Conservation (phyloP, 176 grass and related monocot genomes). For the Alopecurus myosuroides region DNA sequence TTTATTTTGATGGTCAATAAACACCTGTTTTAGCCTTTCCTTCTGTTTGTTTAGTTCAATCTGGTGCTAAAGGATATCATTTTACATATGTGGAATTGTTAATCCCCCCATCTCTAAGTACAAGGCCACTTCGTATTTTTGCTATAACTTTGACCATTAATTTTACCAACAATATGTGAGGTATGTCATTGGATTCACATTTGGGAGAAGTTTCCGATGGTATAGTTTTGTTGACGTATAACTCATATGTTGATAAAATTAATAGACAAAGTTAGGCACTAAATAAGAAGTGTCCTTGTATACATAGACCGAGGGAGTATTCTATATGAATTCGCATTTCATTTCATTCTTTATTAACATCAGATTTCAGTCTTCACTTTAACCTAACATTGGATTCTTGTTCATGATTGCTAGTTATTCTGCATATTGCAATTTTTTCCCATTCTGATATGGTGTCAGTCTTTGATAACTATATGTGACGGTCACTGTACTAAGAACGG, state of each 20-base stretch:
- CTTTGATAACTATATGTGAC: background rate
- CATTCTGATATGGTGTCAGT: background rate
- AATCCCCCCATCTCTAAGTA: no score
- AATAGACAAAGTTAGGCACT: no score
- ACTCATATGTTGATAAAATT: no score
- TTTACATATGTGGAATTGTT: background rate
- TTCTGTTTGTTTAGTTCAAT: constrained; percentile 2
- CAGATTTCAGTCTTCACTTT: background rate
- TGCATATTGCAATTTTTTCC: background rate
- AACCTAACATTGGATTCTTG: background rate
- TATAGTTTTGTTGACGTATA: no score
- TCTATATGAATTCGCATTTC: background rate
- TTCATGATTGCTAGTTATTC: background rate
- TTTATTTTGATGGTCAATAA: no score
- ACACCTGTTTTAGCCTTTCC: background rate
- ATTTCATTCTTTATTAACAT: background rate
- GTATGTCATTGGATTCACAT: no score
- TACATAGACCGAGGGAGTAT: background rate
- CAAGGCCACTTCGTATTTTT: no score
- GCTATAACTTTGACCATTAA: no score
- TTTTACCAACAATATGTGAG: no score
- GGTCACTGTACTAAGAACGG: background rate
- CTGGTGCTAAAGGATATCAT: background rate
- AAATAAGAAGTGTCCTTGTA: no score
- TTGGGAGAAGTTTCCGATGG: no score